Evolutionary conservation across 495 filamentous ascomycete species (phyloP).

Genomic region (Elasticomyces elasticus): DNA sequence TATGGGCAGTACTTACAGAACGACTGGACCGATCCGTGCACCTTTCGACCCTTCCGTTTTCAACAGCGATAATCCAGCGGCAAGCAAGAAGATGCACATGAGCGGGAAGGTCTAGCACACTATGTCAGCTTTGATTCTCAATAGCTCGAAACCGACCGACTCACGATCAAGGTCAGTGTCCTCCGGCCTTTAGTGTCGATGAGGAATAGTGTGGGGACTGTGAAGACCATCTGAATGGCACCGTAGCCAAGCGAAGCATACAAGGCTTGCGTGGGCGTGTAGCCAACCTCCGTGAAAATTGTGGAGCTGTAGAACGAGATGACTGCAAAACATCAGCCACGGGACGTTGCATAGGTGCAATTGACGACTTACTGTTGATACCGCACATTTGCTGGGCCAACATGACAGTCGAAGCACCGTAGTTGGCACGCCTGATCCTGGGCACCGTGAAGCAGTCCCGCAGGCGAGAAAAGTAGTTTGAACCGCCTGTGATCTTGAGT

Average conservation of each 20-base stretch:
- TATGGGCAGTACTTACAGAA: constrained; percentile 26
- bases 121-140: not conserved
- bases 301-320: constrained; percentile 42
- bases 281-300: constrained; percentile 51
- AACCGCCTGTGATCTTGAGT: constrained; percentile 9
- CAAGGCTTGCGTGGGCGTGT: constrained; percentile 35
- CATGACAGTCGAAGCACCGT: constrained; percentile 58
- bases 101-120: constrained; percentile 28
- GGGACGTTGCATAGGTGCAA: not conserved
- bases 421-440: constrained; percentile 55
- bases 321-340: constrained; percentile 22
- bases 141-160: not conserved
- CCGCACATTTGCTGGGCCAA: constrained; percentile 56
- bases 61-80: constrained; percentile 25
- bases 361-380: constrained; percentile 37
- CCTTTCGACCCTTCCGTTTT: constrained; percentile 40
- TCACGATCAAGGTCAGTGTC: constrained; percentile 34
- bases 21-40: constrained; percentile 39
- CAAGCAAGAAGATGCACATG: constrained; percentile 31
- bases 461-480: constrained; percentile 46
- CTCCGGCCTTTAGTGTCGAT: constrained; percentile 38
- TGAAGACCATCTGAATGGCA: constrained; percentile 55
- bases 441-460: constrained; percentile 59
- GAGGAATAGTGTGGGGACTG: constrained; percentile 57
- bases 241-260: constrained; percentile 52